A percentile compares a stretch with the other conserved stretches of the same genome.
Conservation (phyloP, 192 early-diverging fungal species). For the Backusella tarrabulga region DNA sequence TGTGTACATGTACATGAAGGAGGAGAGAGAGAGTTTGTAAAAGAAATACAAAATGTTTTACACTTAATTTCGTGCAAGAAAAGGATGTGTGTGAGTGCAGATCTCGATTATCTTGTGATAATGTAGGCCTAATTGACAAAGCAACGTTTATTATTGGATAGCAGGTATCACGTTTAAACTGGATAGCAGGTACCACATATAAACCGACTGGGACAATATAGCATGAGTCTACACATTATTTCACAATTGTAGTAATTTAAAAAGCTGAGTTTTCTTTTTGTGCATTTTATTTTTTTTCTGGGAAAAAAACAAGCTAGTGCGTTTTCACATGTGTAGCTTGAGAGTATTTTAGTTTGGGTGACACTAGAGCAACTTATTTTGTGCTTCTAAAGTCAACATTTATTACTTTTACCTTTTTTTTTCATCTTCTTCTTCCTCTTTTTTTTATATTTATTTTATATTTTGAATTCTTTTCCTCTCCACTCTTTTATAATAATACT, state of each 20-base stretch:
- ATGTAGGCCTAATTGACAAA: neutral
- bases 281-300: neutral
- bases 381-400: neutral
- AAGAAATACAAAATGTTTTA: neutral
- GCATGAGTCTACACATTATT: neutral
- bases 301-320: constrained; percentile 1
- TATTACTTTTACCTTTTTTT: neutral
- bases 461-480: neutral
- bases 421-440: neutral
- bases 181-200: neutral
- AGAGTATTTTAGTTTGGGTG: neutral
- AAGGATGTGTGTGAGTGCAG: neutral
- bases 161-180: neutral
- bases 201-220: neutral
- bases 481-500: neutral
- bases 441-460: neutral
- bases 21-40: neutral
- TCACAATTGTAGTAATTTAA: neutral
- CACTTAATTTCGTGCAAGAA: neutral
- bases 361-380: neutral
- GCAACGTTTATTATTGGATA: neutral
- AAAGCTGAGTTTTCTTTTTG: neutral
- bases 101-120: neutral
- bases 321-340: neutral
- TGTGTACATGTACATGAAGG: neutral